Evolutionary conservation across 805 yeast genomes (phyloP), one percentile per base, ranked within the genome.

Genomic region (Saccharomycopsis sp.): DNA sequence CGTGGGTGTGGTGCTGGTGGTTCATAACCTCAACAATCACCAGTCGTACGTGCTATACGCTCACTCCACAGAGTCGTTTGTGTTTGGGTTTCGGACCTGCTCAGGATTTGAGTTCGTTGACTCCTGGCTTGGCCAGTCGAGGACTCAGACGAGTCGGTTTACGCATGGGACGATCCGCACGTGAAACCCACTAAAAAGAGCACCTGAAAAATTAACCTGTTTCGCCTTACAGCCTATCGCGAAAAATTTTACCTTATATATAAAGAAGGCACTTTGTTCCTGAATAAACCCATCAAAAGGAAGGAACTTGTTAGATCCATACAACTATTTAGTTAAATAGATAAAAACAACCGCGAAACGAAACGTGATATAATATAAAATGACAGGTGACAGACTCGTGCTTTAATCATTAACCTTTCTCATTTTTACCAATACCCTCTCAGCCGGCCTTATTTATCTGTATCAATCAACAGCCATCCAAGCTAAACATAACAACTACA

Each of bases 51-150:
- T 75, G 19, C 60, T 72, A 0, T 75, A 73, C 58, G 72, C 74
- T 47, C 78, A 75, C 59, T 70, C 73, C 12, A 75, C 78, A 0
- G 75, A 72, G 52, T 64, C 73, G 8, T 72, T 73, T 56, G 70
- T 68, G 52, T 72, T 73, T 64, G 76, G 72, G 12, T 71, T 47
- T 23, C n/a, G 25, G 22, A n/a, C 29, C 54, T 5, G 17, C 24
- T 17, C 29, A 35, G 24, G 15, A 44, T 44, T 44, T 44, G 49
- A 44, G 22, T 44, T 44, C 22, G 22, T 44, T 17, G 49, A 44
- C 22, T 44, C 49, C 19, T 44, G 9, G 12, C 49, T 44, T 17
- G 38, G 38, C 38, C 9, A 7, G 38, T 44, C 49, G 22, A 44
- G 12, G 7, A 17, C 20, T 17, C 12, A 44, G 19, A 19, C 3